A percentile compares a stretch with the other conserved stretches of the same genome.
These are phyloP conservation scores for Linnemannia zychae DNA, from an alignment of 192 early-diverging fungal species.

Conservation along the genomic window DNA sequence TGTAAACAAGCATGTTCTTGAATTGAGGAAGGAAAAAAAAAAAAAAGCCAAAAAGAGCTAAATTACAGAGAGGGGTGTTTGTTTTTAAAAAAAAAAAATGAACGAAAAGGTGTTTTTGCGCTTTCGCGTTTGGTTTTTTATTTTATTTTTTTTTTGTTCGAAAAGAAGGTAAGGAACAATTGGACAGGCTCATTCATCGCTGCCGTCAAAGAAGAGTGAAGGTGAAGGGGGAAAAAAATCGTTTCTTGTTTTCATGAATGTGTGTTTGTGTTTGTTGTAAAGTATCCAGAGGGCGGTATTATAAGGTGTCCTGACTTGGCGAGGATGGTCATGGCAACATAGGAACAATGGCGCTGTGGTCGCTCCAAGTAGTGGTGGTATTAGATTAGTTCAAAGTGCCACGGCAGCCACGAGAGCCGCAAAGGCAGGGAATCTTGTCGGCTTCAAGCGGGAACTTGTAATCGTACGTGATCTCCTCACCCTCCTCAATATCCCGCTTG, in stretches of 20 bases:
- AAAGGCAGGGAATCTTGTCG: slow-evolving; percentile 98
- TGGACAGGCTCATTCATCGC: slow-evolving; percentile 1
- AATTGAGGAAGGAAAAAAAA: background rate
- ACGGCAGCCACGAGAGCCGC: slow-evolving; percentile 87
- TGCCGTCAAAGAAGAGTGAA: background rate
- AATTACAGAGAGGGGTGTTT: too few species aligned
- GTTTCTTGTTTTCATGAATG: background rate
- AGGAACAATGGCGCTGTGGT: background rate
- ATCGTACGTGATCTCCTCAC: slow-evolving; percentile 99
- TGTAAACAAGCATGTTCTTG: background rate
- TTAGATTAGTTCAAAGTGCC: slow-evolving; percentile 81
- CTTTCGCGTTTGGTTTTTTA: background rate
- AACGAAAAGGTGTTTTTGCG: background rate
- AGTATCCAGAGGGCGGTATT: background rate
- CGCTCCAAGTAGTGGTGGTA: background rate
- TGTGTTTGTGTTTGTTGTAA: background rate
- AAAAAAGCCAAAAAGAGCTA: background rate
- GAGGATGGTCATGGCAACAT: background rate
- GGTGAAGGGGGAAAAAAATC: background rate
- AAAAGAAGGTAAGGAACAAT: background rate
- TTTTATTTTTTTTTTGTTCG: background rate
- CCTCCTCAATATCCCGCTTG: slow-evolving; percentile 90
- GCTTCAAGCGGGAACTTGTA: slow-evolving; percentile 96
- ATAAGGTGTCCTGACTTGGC: background rate
- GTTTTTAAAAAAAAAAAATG: too few species aligned